These are phyloP conservation scores for Metarhizium humberi DNA, from an alignment of 2,329 filamentous ascomycete species.

Conservation along the genomic window DNA sequence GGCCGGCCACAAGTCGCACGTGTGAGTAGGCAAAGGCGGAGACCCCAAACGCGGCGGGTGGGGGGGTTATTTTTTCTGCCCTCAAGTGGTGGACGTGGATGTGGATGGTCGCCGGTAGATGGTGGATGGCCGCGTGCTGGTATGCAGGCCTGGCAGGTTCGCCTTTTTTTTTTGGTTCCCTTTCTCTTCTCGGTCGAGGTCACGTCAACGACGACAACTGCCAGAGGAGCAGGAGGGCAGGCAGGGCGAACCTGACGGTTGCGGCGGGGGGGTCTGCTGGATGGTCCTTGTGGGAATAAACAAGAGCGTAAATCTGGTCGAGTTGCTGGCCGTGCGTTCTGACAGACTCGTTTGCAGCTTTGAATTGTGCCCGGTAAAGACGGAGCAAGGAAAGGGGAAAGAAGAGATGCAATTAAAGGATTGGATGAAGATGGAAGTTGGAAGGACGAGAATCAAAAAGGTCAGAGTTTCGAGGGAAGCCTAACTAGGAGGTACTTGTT, in stretches of 20 bases:
- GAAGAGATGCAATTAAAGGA: not conserved
- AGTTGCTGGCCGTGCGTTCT: too few species aligned
- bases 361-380: conserved; percentile 5
- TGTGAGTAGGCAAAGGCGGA: conserved; percentile 9
- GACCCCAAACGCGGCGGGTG: conserved; percentile 5
- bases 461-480: not conserved
- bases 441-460: not conserved
- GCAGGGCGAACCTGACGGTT: not conserved
- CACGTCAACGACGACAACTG: not conserved
- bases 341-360: not conserved
- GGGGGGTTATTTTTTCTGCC: conserved; percentile 5
- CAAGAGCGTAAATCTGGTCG: too few species aligned
- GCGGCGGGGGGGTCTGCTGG: not conserved
- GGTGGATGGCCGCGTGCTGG: not conserved
- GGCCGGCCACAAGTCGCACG: conserved; percentile 5
- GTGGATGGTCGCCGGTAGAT: not conserved
- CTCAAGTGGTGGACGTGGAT: not conserved
- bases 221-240: not conserved
- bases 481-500: too few species aligned
- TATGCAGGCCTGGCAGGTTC: not conserved
- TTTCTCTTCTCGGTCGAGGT: not conserved
- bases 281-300: too few species aligned
- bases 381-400: not conserved
- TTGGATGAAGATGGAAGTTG: not conserved
- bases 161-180: not conserved